Percentiles rank a stretch among this genome's conserved stretches.
Conservation (phyloP, 805 yeast species). For the Lipomyces oligophaga region DNA sequence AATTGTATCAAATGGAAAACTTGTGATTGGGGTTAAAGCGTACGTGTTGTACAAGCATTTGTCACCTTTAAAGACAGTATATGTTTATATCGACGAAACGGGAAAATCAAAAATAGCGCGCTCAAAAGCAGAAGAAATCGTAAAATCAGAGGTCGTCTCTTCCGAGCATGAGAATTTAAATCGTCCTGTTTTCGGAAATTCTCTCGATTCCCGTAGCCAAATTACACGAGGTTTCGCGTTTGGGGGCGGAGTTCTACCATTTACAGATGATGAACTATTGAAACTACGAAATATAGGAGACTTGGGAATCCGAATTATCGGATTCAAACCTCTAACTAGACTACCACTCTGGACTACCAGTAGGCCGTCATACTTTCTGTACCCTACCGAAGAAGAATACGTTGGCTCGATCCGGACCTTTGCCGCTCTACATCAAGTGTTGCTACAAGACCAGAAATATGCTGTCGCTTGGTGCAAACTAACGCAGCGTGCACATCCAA, state of each 20-base stretch:
- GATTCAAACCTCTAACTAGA: slow-evolving; percentile 51
- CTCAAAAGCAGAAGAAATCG: background rate
- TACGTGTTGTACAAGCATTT: slow-evolving; percentile 59
- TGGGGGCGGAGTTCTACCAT: slow-evolving; percentile 47
- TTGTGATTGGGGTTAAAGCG: slow-evolving; percentile 69
- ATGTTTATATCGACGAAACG: slow-evolving; percentile 41
- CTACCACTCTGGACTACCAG: slow-evolving; percentile 51
- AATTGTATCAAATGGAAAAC: slow-evolving; percentile 50
- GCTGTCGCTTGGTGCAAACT: slow-evolving; percentile 73
- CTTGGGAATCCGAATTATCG: slow-evolving; percentile 61
- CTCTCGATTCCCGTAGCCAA: slow-evolving; percentile 8
- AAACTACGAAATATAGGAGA: slow-evolving; percentile 38
- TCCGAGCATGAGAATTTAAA: background rate
- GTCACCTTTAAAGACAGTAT: slow-evolving; percentile 47
- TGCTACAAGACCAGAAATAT: slow-evolving; percentile 50
- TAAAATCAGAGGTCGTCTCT: too few species aligned
- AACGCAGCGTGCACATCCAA: slow-evolving; percentile 52
- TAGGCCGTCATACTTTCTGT: slow-evolving; percentile 56
- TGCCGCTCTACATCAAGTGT: slow-evolving; percentile 59
- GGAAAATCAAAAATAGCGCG: slow-evolving; percentile 6
- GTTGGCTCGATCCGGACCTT: slow-evolving; percentile 65
- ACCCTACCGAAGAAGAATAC: slow-evolving; percentile 59
- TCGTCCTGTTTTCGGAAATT: background rate
- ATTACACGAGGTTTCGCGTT: slow-evolving; percentile 42
- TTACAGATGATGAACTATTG: slow-evolving; percentile 40